Conservation (phyloP, 306 rosid genomes). For the Aeschynomene evenia region DNA sequence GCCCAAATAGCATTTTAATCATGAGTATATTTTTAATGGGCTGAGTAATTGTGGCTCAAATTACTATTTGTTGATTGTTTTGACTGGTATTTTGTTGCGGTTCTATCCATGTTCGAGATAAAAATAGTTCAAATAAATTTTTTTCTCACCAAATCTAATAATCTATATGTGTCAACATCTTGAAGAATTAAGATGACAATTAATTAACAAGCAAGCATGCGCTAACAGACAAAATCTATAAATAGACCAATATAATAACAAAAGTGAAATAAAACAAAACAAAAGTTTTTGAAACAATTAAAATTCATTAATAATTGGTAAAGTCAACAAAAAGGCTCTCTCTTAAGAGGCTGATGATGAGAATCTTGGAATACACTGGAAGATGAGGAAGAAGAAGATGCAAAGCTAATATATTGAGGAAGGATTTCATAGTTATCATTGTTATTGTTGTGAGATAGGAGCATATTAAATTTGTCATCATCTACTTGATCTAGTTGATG, state of each 20-base stretch:
- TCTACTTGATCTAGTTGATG: conserved; percentile 39
- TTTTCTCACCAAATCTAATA: too few species aligned
- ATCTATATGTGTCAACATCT: neutral
- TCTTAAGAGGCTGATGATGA: conserved; percentile 48
- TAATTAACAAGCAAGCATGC: neutral
- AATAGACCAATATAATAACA: neutral
- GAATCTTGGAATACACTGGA: conserved; percentile 64
- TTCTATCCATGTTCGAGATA: too few species aligned
- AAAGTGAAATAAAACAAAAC: neutral
- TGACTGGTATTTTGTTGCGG: too few species aligned
- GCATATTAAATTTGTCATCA: conserved; percentile 44
- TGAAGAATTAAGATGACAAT: neutral
- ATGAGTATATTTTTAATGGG: too few species aligned
- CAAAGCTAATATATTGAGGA: conserved; percentile 44
- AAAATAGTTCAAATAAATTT: too few species aligned
- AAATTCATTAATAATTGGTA: neutral
- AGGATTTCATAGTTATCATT: conserved; percentile 34
- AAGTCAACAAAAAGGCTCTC: conserved; percentile 60
- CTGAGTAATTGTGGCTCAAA: too few species aligned
- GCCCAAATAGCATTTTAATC: too few species aligned
- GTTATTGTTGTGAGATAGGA: conserved; percentile 36
- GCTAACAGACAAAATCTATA: neutral
- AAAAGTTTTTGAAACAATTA: neutral
- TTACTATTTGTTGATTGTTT: too few species aligned
- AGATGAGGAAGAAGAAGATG: conserved; percentile 52